A percentile compares a stretch with the other conserved stretches of the same genome.
These are phyloP conservation scores for Mycena albidolilacea DNA, from an alignment of 768 basidiomycete genomes.

Conservation along the genomic window DNA sequence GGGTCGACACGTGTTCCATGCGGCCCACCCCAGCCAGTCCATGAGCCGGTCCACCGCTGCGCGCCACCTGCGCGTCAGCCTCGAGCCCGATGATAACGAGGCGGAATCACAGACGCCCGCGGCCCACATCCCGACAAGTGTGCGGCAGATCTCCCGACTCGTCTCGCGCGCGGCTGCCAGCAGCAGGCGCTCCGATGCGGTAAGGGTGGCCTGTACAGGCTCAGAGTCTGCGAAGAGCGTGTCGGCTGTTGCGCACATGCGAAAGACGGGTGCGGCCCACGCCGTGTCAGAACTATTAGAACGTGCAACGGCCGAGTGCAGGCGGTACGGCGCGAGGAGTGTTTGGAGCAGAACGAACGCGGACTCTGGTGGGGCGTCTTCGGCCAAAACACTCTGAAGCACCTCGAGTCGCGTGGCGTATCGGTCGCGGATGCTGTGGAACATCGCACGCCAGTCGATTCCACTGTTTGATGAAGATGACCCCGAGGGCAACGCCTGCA, in stretches of 20 bases:
- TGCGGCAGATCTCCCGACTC: conserved; percentile 61
- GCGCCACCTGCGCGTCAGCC: conserved; percentile 48
- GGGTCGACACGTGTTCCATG: conserved; percentile 65
- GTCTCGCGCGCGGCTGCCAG: conserved; percentile 52
- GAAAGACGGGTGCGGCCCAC: conserved; percentile 54
- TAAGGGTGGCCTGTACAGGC: conserved; percentile 36
- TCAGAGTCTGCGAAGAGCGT: conserved; percentile 42
- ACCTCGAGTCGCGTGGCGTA: conserved; percentile 59
- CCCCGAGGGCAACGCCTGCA: conserved; percentile 37
- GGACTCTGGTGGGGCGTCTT: conserved; percentile 33
- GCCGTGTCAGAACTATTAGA: conserved; percentile 25
- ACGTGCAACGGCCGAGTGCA: conserved; percentile 37
- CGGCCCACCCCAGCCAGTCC: conserved; percentile 68
- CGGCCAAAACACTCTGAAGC: conserved; percentile 52
- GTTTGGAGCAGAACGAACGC: conserved; percentile 46
- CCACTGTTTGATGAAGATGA: conserved; percentile 44
- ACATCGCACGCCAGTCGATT: conserved; percentile 59
- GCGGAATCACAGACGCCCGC: conserved; percentile 46
- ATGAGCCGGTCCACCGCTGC: conserved; percentile 54
- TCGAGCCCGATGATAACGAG: conserved; percentile 3
- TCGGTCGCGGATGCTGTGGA: conserved; percentile 55
- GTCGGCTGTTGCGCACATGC: conserved; percentile 51
- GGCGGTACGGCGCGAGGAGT: conserved; percentile 51
- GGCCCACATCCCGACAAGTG: conserved; percentile 63
- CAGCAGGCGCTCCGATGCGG: conserved; percentile 50